Evolutionary conservation across 768 basidiomycete species (phyloP).

Genomic region (Lepiota brunneoincarnata): DNA sequence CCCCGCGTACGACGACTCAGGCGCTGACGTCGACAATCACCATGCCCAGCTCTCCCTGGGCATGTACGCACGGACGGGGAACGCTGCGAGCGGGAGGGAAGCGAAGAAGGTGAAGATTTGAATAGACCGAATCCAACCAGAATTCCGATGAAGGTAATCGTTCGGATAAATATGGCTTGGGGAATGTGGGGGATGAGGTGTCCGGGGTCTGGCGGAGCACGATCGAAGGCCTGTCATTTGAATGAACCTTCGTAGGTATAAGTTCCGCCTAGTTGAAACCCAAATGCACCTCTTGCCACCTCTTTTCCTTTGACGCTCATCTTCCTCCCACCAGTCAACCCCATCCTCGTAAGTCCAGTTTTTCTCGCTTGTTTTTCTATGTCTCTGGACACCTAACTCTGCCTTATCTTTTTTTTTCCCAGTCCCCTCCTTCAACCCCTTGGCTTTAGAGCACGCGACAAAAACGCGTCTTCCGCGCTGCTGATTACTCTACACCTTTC

Average conservation of each 20-base stretch:
- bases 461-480: conserved; percentile 21
- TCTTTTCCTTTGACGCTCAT: conserved; percentile 39
- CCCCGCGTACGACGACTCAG: too few species aligned
- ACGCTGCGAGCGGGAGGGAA: neutral
- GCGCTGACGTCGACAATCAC: too few species aligned
- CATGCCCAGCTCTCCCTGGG: too few species aligned
- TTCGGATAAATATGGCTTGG: conserved; percentile 9
- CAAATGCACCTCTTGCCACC: conserved; percentile 42
- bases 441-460: conserved; percentile 17
- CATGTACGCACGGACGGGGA: too few species aligned
- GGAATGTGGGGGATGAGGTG: conserved; percentile 26
- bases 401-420: conserved; percentile 13
- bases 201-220: conserved; percentile 35
- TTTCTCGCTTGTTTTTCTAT: conserved; percentile 8
- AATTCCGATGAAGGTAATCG: neutral
- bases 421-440: conserved; percentile 8
- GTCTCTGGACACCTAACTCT: conserved; percentile 7
- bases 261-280: conserved; percentile 53
- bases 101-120: neutral
- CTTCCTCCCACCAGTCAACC: conserved; percentile 11
- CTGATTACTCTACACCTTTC: conserved; percentile 5
- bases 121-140: neutral
- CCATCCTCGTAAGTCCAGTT: conserved; percentile 8
- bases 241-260: conserved; percentile 45
- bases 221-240: conserved; percentile 51